Percentiles rank a stretch among this genome's conserved stretches.
Evolutionary conservation across 768 basidiomycete genomes (phyloP).

Genomic region (Termitomyces sp.): DNA sequence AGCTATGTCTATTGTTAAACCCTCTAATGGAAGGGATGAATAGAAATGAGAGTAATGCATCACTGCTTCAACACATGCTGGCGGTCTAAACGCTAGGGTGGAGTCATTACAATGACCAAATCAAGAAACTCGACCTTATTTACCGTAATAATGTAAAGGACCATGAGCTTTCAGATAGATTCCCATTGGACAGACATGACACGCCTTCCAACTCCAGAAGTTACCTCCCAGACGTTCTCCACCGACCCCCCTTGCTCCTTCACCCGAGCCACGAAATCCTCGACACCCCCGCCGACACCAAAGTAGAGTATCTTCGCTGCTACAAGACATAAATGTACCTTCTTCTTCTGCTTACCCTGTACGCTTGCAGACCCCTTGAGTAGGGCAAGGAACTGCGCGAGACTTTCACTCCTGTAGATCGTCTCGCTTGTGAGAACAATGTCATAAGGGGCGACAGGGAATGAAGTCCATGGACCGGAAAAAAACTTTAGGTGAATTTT

Average conservation of each 20-base stretch:
- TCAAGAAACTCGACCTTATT: not conserved
- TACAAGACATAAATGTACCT: slow-evolving; percentile 53
- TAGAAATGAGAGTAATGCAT: not conserved
- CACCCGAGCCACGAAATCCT: slow-evolving; percentile 63
- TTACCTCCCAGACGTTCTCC: slow-evolving; percentile 59
- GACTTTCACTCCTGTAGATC: slow-evolving; percentile 70
- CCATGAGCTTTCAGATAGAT: not conserved
- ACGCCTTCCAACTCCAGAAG: slow-evolving; percentile 64
- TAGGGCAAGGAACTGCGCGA: slow-evolving; percentile 53
- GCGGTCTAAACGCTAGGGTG: not conserved
- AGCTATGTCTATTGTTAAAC: not conserved
- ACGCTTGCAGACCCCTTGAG: slow-evolving; percentile 33
- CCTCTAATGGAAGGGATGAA: not conserved
- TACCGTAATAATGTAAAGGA: too few relatives aligned
- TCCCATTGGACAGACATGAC: slow-evolving; percentile 63
- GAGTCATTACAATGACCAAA: not conserved
- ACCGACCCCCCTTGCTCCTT: slow-evolving; percentile 38
- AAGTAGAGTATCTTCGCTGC: slow-evolving; percentile 94
- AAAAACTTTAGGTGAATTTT: slow-evolving; percentile 69
- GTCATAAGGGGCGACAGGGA: slow-evolving; percentile 48
- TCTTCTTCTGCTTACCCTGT: slow-evolving; percentile 8
- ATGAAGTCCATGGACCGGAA: slow-evolving; percentile 74
- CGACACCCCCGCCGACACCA: slow-evolving; percentile 87
- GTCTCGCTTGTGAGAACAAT: slow-evolving; percentile 89
- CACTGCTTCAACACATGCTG: not conserved